Evolutionary conservation across 2,329 filamentous ascomycete species (phyloP).

Genomic region (Aspergillus pseudotamarii): DNA sequence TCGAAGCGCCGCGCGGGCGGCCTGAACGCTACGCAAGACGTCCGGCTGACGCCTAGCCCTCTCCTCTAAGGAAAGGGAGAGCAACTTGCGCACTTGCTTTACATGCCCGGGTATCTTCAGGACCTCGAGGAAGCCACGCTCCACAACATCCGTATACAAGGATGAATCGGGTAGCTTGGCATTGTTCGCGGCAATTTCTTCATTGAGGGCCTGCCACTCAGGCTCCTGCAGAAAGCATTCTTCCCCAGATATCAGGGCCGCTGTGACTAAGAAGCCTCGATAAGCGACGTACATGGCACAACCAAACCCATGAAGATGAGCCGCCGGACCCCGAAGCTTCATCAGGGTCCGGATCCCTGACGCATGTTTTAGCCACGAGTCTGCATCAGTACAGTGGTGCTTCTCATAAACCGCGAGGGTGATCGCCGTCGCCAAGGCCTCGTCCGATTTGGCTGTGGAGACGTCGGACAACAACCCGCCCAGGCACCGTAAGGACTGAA

Average conservation of each 20-base stretch:
- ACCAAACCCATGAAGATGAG: slow-evolving; percentile 38
- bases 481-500: slow-evolving; percentile 32
- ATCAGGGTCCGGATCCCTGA: slow-evolving; percentile 38
- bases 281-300: slow-evolving; percentile 39
- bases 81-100: slow-evolving; percentile 23
- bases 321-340: slow-evolving; percentile 34
- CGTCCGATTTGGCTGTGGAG: slow-evolving; percentile 33
- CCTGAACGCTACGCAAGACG: slow-evolving; percentile 22
- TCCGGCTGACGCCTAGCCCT: slow-evolving; percentile 14
- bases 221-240: slow-evolving; percentile 40
- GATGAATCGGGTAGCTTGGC: slow-evolving; percentile 32
- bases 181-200: slow-evolving; percentile 30
- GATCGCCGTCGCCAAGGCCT: slow-evolving; percentile 39
- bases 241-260: slow-evolving; percentile 35
- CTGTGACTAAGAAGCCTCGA: slow-evolving; percentile 39
- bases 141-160: slow-evolving; percentile 33
- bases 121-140: slow-evolving; percentile 32
- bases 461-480: slow-evolving; percentile 28
- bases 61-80: slow-evolving; percentile 8
- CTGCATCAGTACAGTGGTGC: slow-evolving; percentile 37
- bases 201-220: slow-evolving; percentile 37
- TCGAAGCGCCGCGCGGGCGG: slow-evolving; percentile 25
- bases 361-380: slow-evolving; percentile 42
- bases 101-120: slow-evolving; percentile 32
- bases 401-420: slow-evolving; percentile 41